A percentile compares a stretch with the other conserved stretches of the same genome.
Evolutionary conservation across 495 filamentous ascomycete species (phyloP).

Genomic region (Hyaloscypha finlandica): DNA sequence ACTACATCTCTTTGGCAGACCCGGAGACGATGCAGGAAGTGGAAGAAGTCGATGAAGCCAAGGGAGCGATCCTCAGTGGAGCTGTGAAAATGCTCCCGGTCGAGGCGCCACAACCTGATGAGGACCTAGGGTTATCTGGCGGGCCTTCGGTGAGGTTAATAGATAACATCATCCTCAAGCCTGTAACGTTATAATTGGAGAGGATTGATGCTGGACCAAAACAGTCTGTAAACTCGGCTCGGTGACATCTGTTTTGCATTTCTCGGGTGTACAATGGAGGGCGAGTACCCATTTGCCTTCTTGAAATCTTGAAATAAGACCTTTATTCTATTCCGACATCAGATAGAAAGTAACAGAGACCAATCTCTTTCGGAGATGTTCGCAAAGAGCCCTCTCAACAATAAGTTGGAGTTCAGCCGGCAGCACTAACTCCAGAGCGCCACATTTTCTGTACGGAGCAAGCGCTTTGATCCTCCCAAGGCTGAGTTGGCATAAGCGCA

Average conservation of each 20-base stretch:
- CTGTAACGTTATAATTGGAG: slow-evolving; percentile 30
- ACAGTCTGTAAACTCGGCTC: too few species aligned
- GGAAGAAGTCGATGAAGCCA: slow-evolving; percentile 57
- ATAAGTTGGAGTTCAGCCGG: too few species aligned
- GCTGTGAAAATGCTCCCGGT: slow-evolving; percentile 88
- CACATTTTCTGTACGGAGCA: neutral
- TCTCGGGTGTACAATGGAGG: too few species aligned
- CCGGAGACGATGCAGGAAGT: slow-evolving; percentile 79
- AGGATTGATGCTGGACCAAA: too few species aligned
- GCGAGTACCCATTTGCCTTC: too few species aligned
- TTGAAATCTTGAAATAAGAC: too few species aligned
- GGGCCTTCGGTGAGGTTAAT: slow-evolving; percentile 79
- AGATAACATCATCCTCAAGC: slow-evolving; percentile 83
- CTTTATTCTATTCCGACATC: too few species aligned
- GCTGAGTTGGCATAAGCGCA: neutral
- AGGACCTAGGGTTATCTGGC: slow-evolving; percentile 71
- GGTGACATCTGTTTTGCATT: too few species aligned
- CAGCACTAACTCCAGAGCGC: neutral
- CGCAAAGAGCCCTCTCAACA: too few species aligned
- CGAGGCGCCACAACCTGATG: slow-evolving; percentile 63
- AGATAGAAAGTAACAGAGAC: too few species aligned
- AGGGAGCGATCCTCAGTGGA: slow-evolving; percentile 83
- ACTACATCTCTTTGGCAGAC: slow-evolving; percentile 89
- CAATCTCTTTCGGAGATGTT: too few species aligned
- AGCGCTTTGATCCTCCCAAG: slow-evolving; percentile 7